Conservation (phyloP, 352 stramenopile genomes). For the Pythium aphanidermatum region DNA sequence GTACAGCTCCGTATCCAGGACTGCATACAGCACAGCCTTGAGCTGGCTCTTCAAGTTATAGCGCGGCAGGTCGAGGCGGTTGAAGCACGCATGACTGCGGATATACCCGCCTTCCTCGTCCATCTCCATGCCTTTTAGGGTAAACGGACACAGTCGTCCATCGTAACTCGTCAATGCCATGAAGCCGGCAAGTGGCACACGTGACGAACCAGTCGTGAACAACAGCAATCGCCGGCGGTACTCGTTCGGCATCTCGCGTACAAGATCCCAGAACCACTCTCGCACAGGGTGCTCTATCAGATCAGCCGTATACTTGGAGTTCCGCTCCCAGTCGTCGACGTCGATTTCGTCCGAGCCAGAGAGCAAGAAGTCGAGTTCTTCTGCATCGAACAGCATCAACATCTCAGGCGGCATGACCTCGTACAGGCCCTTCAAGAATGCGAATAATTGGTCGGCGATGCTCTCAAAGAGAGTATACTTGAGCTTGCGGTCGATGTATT, state of each 20-base stretch:
- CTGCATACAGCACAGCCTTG: slow-evolving; percentile 46
- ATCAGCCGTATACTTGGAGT: slow-evolving; percentile 55
- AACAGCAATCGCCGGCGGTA: slow-evolving; percentile 29
- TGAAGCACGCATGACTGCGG: slow-evolving; percentile 69
- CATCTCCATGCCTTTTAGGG: slow-evolving; percentile 13
- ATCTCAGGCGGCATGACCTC: slow-evolving; percentile 90
- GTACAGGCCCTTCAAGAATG: slow-evolving; percentile 93
- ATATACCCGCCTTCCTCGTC: slow-evolving; percentile 24
- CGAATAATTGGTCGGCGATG: slow-evolving; percentile 81
- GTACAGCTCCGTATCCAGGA: slow-evolving; percentile 53
- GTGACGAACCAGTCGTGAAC: slow-evolving; percentile 30
- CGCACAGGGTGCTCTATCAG: slow-evolving; percentile 19
- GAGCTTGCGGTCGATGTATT: slow-evolving; percentile 90
- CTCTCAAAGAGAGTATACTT: slow-evolving; percentile 92
- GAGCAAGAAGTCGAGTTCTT: slow-evolving; percentile 90
- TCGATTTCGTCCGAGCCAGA: slow-evolving; percentile 87
- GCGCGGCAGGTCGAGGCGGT: slow-evolving; percentile 92
- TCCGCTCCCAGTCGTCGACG: slow-evolving; percentile 85
- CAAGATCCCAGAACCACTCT: slow-evolving; percentile 29
- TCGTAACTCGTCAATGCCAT: slow-evolving; percentile 24
- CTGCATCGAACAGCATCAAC: slow-evolving; percentile 90
- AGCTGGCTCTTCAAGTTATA: slow-evolving; percentile 89
- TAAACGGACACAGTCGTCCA: slow-evolving; percentile 24
- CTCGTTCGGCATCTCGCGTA: slow-evolving; percentile 41
- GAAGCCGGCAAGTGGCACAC: slow-evolving; percentile 29